Conservation (phyloP, 371 early-diverging fungal genomes). For the Choanephora cucurbitarum region DNA sequence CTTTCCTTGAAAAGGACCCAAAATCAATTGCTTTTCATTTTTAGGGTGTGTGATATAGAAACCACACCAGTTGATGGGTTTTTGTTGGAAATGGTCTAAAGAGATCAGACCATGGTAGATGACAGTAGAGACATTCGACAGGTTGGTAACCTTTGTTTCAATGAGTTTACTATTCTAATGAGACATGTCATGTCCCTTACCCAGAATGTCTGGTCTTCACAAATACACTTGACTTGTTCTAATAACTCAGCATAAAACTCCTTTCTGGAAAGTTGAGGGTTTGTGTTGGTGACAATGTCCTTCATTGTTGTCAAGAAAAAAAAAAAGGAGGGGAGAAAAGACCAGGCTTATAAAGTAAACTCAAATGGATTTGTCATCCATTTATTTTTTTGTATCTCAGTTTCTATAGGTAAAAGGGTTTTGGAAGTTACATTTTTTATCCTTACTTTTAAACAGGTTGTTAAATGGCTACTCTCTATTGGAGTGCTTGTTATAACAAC, state of each 20-base stretch:
- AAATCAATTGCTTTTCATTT: constrained; percentile 50
- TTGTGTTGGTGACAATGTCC: constrained; percentile 38
- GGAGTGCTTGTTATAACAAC: no score
- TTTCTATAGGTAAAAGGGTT: no score
- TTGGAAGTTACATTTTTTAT: no score
- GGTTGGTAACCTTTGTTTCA: constrained; percentile 61
- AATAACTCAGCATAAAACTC: constrained; percentile 60
- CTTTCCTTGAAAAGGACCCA: constrained; percentile 94
- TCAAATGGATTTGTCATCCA: no score
- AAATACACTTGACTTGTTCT: constrained; percentile 43
- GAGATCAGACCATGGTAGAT: constrained; percentile 75
- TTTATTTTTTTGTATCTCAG: no score
- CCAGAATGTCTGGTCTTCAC: constrained; percentile 63
- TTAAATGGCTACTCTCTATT: no score
- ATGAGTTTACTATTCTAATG: no score
- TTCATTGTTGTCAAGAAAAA: constrained; percentile 21
- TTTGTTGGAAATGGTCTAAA: constrained; percentile 57
- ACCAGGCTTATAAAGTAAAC: no score
- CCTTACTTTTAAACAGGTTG: no score
- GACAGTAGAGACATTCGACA: constrained; percentile 80
- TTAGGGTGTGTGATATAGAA: constrained; percentile 76
- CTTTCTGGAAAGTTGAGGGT: constrained; percentile 41
- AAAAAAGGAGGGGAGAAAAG: constrained; percentile 4
- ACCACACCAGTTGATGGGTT: constrained; percentile 92
- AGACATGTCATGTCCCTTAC: constrained; percentile 22